Conservation (phyloP, 805 yeast genomes). For the Hanseniaspora lachancei region DNA sequence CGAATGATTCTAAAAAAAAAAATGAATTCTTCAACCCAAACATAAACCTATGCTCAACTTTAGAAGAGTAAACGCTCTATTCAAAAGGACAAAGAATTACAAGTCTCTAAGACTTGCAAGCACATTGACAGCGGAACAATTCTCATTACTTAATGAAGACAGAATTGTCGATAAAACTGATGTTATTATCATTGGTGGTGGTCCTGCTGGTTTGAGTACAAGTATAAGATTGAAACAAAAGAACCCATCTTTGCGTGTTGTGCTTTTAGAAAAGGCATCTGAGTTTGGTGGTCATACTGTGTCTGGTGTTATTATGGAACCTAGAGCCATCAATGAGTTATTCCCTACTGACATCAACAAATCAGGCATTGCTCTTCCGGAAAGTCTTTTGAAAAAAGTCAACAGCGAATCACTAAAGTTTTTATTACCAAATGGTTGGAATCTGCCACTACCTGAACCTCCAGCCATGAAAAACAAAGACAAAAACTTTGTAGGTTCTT, state of each 20-base stretch:
- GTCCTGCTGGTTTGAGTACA: conserved; percentile 93
- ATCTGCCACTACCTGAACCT: conserved; percentile 79
- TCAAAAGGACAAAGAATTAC: neutral
- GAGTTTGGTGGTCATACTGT: conserved; percentile 88
- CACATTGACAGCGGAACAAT: conserved; percentile 32
- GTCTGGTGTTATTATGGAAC: conserved; percentile 91
- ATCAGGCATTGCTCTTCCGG: conserved; percentile 61
- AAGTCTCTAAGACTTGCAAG: conserved; percentile 11
- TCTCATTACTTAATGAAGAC: conserved; percentile 40
- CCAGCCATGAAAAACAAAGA: conserved; percentile 76
- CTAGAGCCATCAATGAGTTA: conserved; percentile 72
- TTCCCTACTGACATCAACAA: conserved; percentile 52
- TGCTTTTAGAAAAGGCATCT: conserved; percentile 81
- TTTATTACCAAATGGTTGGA: conserved; percentile 38
- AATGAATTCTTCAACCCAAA: neutral
- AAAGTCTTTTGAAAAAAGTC: conserved; percentile 61
- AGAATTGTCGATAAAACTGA: conserved; percentile 80
- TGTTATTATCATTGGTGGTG: conserved; percentile 93
- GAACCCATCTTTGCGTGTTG: conserved; percentile 61
- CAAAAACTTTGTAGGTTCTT: conserved; percentile 71
- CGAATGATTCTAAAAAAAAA: too few relatives aligned
- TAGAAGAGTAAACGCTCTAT: neutral
- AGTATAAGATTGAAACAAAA: conserved; percentile 70
- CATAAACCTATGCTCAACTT: neutral
- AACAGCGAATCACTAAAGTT: conserved; percentile 61